Evolutionary conservation across 2,329 filamentous ascomycete species (phyloP).

Genomic region (Talaromyces verruculosus): DNA sequence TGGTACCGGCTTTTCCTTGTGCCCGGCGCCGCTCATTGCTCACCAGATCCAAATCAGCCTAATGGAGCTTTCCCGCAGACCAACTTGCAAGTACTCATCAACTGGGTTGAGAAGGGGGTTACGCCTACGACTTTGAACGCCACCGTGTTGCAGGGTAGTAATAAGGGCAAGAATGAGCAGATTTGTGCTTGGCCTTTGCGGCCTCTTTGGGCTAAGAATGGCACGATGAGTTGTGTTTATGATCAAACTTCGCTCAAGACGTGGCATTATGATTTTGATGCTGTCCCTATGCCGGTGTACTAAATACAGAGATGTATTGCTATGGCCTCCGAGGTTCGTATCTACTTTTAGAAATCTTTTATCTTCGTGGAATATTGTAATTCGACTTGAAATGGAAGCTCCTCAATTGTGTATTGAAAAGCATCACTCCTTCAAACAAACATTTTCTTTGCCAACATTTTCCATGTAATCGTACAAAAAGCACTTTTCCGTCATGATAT

Average conservation of each 20-base stretch:
- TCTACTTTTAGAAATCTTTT: not conserved
- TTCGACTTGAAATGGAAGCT: not conserved
- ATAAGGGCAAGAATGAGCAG: constrained; percentile 39
- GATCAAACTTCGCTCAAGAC: constrained; percentile 43
- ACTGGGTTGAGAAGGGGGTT: constrained; percentile 55
- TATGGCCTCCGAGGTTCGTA: not conserved
- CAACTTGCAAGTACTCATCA: constrained; percentile 50
- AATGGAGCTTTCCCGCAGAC: constrained; percentile 47
- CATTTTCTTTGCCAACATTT: not conserved
- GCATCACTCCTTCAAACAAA: not conserved
- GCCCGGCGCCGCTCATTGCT: constrained; percentile 56
- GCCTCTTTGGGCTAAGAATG: constrained; percentile 33
- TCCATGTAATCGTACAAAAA: not conserved
- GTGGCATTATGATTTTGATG: constrained; percentile 43
- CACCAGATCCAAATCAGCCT: constrained; percentile 46
- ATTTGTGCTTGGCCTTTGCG: constrained; percentile 38
- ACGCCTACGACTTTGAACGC: constrained; percentile 43
- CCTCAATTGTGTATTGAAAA: not conserved
- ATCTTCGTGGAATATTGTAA: not conserved
- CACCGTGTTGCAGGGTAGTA: constrained; percentile 31
- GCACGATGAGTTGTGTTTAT: constrained; percentile 38
- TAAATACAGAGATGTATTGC: constrained; percentile 22
- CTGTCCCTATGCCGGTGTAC: constrained; percentile 43
- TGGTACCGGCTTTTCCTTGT: constrained; percentile 59
- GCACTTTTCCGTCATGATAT: not conserved